Conservation (phyloP, 768 basidiomycete species). For the Bullera alba region DNA sequence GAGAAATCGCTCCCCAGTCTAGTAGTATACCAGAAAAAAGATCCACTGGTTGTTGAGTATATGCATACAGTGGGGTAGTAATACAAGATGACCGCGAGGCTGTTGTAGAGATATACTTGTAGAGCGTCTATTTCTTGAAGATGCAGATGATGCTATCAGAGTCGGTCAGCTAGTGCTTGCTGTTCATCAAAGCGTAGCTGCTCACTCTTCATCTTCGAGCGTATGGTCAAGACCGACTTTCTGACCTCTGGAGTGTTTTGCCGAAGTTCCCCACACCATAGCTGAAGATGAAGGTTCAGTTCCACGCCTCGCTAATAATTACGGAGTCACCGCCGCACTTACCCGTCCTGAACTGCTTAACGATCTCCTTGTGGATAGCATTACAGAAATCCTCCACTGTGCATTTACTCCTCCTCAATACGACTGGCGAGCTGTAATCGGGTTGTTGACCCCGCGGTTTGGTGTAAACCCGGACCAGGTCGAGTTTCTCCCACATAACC, state of each 20-base stretch:
- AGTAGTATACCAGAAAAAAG: no score
- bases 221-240: slow-evolving; percentile 52
- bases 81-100: neutral
- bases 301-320: neutral
- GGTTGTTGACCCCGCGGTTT: slow-evolving; percentile 86
- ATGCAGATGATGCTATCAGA: slow-evolving; percentile 41
- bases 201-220: slow-evolving; percentile 44
- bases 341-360: slow-evolving; percentile 94
- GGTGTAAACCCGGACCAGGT: slow-evolving; percentile 89
- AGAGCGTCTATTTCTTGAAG: slow-evolving; percentile 38
- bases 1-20: no score
- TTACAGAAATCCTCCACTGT: slow-evolving; percentile 84
- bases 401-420: slow-evolving; percentile 52
- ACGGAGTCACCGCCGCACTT: slow-evolving; percentile 32
- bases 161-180: neutral
- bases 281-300: slow-evolving; percentile 9
- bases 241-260: slow-evolving; percentile 94
- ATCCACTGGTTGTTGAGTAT: no score
- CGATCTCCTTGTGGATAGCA: slow-evolving; percentile 92
- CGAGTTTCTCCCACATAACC: slow-evolving; percentile 86
- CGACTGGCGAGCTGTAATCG: slow-evolving; percentile 85
- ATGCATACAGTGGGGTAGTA: neutral
- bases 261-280: slow-evolving; percentile 90
- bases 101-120: neutral
- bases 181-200: neutral